Evolutionary conservation across 495 filamentous ascomycete species (phyloP), one percentile per base, ranked within the genome.

Genomic region (Sphaerosporella brunnea): DNA sequence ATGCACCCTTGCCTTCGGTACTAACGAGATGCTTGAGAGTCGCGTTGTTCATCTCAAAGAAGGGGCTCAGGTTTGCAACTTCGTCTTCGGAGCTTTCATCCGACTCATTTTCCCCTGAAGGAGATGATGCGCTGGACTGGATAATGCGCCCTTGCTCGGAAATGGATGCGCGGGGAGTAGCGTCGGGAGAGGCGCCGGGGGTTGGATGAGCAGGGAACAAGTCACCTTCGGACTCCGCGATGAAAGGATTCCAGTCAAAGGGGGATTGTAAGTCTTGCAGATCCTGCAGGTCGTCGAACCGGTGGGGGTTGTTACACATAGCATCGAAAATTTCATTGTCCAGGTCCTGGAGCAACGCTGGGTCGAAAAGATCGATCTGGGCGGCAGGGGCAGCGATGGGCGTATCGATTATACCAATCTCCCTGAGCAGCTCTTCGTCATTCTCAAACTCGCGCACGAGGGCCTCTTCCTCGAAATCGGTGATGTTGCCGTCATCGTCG

Each of bases 251-350:
- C 34, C 48, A 34, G 26, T 46, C 43, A 16, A 46, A 46, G n/a
- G 20, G 11, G 39, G 37, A 48, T 34, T 53, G 47, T n/a, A n/a
- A n/a, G n/a, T n/a, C n/a, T n/a, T n/a, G n/a, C n/a, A n/a, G n/a
- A 19, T 30, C 44, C 23, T 41, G 48, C 11, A 58, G 50, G 23
- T 59, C 55, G 25, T 49, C 42, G 16, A 58, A 58, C 28, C 47
- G 44, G 13, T 45, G 36, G 13, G 55, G 55, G 16, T 58, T 39
- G 10, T 49, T 47, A 49, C 54, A 57, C 35, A 51, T 48, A 44
- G 55, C 54, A 11, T 53, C 45, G 38, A 59, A 59, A 15, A 58
- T 46, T 51, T 59, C 55, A 35, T 50, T 49, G 24, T 58, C 48
- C 32, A 59, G 47, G 26, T 59, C 55, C 15, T 59, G 54, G 3